Evolutionary conservation across 2,329 filamentous ascomycete species (phyloP), one percentile per base, ranked within the genome.

Genomic region (Diaporthe sp.): DNA sequence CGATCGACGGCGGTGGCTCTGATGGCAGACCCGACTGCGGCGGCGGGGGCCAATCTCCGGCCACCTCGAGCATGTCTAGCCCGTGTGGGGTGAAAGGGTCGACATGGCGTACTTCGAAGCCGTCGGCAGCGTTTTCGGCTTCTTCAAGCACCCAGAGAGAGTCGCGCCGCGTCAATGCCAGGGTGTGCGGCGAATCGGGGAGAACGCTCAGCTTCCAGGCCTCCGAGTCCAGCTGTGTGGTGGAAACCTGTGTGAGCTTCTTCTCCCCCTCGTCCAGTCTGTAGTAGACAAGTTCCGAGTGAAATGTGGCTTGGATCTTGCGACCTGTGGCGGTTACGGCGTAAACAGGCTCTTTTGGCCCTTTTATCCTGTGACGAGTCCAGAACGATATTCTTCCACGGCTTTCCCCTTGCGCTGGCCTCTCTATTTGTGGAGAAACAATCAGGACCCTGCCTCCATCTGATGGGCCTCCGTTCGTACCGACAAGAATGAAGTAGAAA

Each of bases 401-500:
- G 7, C 77, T 79, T 3, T 78, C 80, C 6, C 82, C 81, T 72
- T 81, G 78, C 20, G 53, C 71, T 13, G 72, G 57, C 9, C 74
- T 76, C 28, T 81, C 81, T 70, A 76, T 82, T 58, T 87, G 85
- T 9, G 89, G 85, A 1, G 90, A 88, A 20, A 92, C 86, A 10
- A 94, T 86, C 28, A 92, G 80, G 17, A 94, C 83, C 7, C 87
- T 85, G 1, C 91, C 91, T 13, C 84, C 83, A 25, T 73, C 49
- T 8, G 6, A 13, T n/a, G 57, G 39, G 17, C 47, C 49, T 5
- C 76, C 76, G 44, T 86, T 86, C 0, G 90, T 90, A 5, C 90
- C 87, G 15, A 94, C 87, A 20, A 94, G 86, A 44, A 95, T 85
- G 80, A 92, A 93, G 2, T 89, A 87, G 82, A 92, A 93, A 0